These are phyloP conservation scores for Samsoniella hepiali DNA, from an alignment of 2,329 filamentous ascomycete species.

Conservation along the genomic window DNA sequence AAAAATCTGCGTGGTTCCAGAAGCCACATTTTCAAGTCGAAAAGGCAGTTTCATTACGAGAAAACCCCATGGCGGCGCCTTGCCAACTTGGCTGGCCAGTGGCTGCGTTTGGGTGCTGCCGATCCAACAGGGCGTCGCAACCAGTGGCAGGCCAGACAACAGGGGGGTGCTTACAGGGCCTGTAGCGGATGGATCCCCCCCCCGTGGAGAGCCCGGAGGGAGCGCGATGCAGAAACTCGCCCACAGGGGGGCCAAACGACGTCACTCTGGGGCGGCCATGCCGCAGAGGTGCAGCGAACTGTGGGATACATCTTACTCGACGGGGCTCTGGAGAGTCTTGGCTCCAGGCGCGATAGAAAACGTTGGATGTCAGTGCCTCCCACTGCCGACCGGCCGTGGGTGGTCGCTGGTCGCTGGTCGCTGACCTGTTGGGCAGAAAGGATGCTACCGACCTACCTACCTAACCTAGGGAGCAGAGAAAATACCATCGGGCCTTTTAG, in stretches of 20 bases:
- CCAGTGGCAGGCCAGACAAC: background rate
- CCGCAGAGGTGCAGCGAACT: background rate
- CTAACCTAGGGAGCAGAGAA: background rate
- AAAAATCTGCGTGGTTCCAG: background rate
- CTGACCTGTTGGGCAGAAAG: no score
- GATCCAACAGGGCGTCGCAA: background rate
- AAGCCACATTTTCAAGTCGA: background rate
- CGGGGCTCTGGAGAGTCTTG: slow-evolving; percentile 7
- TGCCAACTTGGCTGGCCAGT: background rate
- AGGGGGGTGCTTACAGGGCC: background rate
- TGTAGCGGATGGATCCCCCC: background rate
- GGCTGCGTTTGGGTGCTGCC: background rate
- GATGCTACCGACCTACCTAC: no score
- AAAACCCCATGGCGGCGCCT: background rate
- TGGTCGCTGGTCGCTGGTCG: background rate
- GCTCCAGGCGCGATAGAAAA: background rate
- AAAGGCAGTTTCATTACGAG: background rate
- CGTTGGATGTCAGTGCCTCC: background rate
- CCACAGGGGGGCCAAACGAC: background rate
- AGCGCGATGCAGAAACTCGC: background rate
- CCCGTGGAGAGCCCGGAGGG: background rate
- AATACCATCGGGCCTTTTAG: slow-evolving; percentile 4
- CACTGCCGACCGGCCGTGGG: background rate
- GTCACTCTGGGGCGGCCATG: slow-evolving; percentile 12
- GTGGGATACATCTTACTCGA: background rate